Conservation (phyloP, 306 rosid species). For the Lathyrus tuberosus region DNA sequence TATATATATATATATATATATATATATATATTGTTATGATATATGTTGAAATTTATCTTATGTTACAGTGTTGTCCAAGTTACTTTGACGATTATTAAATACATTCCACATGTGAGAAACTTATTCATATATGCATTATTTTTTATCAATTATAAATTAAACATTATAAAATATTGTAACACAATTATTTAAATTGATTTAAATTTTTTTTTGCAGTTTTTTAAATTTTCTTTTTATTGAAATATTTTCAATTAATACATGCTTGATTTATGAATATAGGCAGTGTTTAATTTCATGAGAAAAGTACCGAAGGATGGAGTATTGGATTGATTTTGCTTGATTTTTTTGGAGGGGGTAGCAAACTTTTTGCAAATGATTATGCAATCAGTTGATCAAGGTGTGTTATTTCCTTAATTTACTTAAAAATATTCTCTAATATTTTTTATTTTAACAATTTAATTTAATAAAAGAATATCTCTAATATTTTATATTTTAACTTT, state of each 20-base stretch:
- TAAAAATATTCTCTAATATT: too few species aligned
- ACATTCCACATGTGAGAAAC: slow-evolving; percentile 33
- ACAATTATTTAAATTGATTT: too few species aligned
- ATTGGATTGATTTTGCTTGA: slow-evolving; percentile 71
- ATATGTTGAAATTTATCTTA: slow-evolving; percentile 20
- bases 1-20: too few species aligned
- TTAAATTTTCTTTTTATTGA: background rate
- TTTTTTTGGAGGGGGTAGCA: slow-evolving; percentile 61
- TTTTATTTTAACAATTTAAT: too few species aligned
- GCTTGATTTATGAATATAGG: slow-evolving; percentile 43
- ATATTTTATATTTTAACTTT: slow-evolving; percentile 15
- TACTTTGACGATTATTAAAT: slow-evolving; percentile 52
- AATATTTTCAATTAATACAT: background rate
- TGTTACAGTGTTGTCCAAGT: slow-evolving; percentile 78
- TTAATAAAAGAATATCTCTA: too few species aligned
- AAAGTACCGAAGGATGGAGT: slow-evolving; percentile 73
- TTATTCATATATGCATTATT: too few species aligned
- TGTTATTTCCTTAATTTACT: background rate
- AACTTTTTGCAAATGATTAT: slow-evolving; percentile 55
- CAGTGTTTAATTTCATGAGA: slow-evolving; percentile 49
- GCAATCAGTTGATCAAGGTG: slow-evolving; percentile 83
- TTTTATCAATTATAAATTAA: background rate
- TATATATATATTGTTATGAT: slow-evolving; percentile 43
- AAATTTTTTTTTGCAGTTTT: too few species aligned
- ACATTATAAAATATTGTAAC: too few species aligned